phyloP scores from a whole-genome alignment of 768 basidiomycete genomes.

The Lactarius hatsudake region DNA sequence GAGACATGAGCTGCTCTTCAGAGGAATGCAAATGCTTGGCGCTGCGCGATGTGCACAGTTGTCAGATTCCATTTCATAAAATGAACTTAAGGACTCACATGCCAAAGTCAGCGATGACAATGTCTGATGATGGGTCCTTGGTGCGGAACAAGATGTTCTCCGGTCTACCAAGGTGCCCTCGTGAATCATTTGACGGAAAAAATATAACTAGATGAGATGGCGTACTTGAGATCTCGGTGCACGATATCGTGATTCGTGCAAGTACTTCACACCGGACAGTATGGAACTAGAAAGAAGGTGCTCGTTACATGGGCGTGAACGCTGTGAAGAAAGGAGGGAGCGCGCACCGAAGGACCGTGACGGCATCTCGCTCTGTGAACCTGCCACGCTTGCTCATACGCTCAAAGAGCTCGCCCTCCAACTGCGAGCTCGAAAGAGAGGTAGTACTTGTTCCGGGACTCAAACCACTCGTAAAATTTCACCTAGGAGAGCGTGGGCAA shows the following conservation, averaged over 20 bases:
- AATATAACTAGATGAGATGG: neutral
- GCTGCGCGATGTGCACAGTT: slow-evolving; percentile 37
- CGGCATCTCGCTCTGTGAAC: slow-evolving; percentile 92
- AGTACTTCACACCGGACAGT: slow-evolving; percentile 80
- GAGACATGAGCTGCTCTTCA: slow-evolving; percentile 64
- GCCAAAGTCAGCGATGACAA: slow-evolving; percentile 97
- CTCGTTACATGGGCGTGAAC: too few relatives aligned
- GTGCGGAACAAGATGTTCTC: slow-evolving; percentile 96
- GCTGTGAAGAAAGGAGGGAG: neutral
- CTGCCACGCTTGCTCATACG: slow-evolving; percentile 81
- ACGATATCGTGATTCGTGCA: slow-evolving; percentile 93
- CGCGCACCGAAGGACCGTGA: slow-evolving; percentile 66
- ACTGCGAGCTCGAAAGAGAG: slow-evolving; percentile 92
- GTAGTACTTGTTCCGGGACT: slow-evolving; percentile 90
- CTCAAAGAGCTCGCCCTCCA: slow-evolving; percentile 95
- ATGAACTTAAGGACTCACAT: slow-evolving; percentile 55
- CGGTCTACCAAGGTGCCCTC: slow-evolving; percentile 51
- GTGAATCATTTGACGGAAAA: neutral
- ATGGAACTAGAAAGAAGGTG: slow-evolving; percentile 53
- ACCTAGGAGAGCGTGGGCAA: slow-evolving; percentile 49
- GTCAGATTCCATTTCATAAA: neutral
- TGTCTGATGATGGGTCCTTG: slow-evolving; percentile 67
- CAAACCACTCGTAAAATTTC: slow-evolving; percentile 96
- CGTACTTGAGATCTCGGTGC: slow-evolving; percentile 90
- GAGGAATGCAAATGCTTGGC: slow-evolving; percentile 78